A percentile compares a stretch with the other conserved stretches of the same genome.
Conservation (phyloP, 2,329 filamentous ascomycete genomes). For the Xylariomycetidae sp. region DNA sequence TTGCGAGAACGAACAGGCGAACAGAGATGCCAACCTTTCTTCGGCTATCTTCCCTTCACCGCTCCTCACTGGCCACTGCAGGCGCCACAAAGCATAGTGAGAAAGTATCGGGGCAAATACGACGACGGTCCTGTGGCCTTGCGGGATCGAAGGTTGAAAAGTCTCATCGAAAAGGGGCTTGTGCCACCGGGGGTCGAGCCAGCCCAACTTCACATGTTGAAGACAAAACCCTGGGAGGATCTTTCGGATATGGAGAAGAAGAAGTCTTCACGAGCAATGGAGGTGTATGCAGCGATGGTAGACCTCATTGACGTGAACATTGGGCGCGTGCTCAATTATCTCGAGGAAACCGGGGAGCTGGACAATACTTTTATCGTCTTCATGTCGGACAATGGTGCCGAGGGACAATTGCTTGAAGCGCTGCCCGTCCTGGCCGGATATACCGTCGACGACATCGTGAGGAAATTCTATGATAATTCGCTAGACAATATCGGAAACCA, state of each 20-base stretch:
- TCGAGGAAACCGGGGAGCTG: constrained; percentile 41
- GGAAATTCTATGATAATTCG: constrained; percentile 53
- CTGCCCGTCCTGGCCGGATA: constrained; percentile 13
- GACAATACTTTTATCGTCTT: constrained; percentile 52
- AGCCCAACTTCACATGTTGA: constrained; percentile 1
- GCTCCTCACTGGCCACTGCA: constrained; percentile 51
- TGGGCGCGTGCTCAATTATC: constrained; percentile 43
- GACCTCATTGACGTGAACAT: constrained; percentile 47
- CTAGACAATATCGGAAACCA: constrained; percentile 50
- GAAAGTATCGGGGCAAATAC: constrained; percentile 44
- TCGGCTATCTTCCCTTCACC: constrained; percentile 43
- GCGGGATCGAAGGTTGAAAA: constrained; percentile 36
- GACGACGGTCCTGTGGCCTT: constrained; percentile 45
- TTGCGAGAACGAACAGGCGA: constrained; percentile 24
- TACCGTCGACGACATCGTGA: constrained; percentile 14
- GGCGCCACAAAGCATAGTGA: constrained; percentile 39
- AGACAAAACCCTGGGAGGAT: constrained; percentile 11
- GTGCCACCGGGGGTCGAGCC: constrained; percentile 27
- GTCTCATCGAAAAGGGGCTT: constrained; percentile 23
- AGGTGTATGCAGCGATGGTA: constrained; percentile 51
- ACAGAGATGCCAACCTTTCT: constrained; percentile 38
- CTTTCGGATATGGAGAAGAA: constrained; percentile 9
- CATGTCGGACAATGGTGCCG: constrained; percentile 46
- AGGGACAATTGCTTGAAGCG: constrained; percentile 20
- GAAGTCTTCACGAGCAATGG: constrained; percentile 14